Conservation (phyloP, 345 rosid species). For the Gossypium longicalyx region DNA sequence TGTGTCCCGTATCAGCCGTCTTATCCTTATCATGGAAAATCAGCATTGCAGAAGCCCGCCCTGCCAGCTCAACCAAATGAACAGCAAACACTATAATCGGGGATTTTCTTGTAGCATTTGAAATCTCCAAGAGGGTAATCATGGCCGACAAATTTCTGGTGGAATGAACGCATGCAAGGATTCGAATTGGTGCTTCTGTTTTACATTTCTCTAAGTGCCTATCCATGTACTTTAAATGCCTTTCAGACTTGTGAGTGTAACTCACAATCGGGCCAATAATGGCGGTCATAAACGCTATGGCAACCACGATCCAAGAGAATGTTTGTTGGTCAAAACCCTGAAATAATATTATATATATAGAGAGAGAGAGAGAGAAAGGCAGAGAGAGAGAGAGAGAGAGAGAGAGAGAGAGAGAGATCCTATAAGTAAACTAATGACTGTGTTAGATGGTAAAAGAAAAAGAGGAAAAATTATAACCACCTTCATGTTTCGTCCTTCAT, state of each 20-base stretch:
- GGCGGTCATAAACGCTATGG: slow-evolving; percentile 40
- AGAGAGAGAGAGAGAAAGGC: too few relatives aligned
- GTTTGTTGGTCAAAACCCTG: slow-evolving; percentile 39
- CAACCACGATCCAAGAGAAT: slow-evolving; percentile 34
- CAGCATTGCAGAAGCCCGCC: slow-evolving; percentile 58
- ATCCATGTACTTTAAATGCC: slow-evolving; percentile 20
- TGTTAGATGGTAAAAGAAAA: too few relatives aligned
- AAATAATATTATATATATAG: not conserved
- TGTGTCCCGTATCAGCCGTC: not conserved
- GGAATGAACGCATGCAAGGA: slow-evolving; percentile 52
- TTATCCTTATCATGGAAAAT: slow-evolving; percentile 40
- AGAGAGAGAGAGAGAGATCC: too few relatives aligned
- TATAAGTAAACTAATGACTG: too few relatives aligned
- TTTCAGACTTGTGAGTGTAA: slow-evolving; percentile 34
- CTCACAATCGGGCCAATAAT: slow-evolving; percentile 35
- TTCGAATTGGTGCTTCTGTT: slow-evolving; percentile 40
- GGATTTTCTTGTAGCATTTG: slow-evolving; percentile 53
- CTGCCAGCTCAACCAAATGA: slow-evolving; percentile 60
- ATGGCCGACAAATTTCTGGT: slow-evolving; percentile 36
- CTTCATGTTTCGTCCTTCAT: slow-evolving; percentile 30
- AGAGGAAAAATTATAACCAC: not conserved
- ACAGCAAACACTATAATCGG: slow-evolving; percentile 47
- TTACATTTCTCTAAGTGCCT: slow-evolving; percentile 41
- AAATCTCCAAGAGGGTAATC: slow-evolving; percentile 44
- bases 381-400: too few relatives aligned